A percentile compares a stretch with the other conserved stretches of the same genome.
Conservation (phyloP, 257 asterid species). For the Scutellaria minor region DNA sequence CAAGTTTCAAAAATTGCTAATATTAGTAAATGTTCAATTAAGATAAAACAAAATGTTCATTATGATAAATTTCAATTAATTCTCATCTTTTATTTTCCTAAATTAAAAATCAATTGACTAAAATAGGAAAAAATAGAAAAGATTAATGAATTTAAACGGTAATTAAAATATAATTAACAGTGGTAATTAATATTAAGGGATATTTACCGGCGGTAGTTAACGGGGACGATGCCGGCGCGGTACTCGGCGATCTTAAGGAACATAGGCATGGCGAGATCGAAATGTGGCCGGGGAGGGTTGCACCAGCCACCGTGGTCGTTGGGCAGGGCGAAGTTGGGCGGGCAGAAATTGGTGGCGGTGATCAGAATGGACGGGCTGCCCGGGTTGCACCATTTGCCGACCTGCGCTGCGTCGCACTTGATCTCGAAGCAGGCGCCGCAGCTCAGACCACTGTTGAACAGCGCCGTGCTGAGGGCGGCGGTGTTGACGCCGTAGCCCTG, state of each 20-base stretch:
- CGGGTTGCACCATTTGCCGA: constrained; percentile 58
- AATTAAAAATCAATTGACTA: no score
- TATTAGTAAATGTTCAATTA: neutral
- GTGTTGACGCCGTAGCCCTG: constrained; percentile 84
- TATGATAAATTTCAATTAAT: neutral
- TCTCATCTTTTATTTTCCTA: no score
- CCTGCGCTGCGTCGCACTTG: constrained; percentile 60
- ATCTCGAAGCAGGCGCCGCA: constrained; percentile 86
- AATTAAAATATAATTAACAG: neutral
- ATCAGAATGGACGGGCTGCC: constrained; percentile 72
- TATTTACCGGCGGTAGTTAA: constrained; percentile 64
- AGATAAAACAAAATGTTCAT: no score
- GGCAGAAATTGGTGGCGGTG: constrained; percentile 87
- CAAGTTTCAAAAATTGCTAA: neutral
- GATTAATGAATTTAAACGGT: no score
- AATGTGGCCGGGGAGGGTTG: constrained; percentile 81
- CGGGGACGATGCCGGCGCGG: constrained; percentile 84
- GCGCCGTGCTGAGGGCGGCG: constrained; percentile 78
- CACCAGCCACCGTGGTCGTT: constrained; percentile 90
- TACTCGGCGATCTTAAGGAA: constrained; percentile 71
- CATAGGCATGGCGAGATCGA: constrained; percentile 89
- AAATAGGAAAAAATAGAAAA: no score
- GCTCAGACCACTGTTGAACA: constrained; percentile 73
- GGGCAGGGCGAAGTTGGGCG: constrained; percentile 70
- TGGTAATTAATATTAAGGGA: neutral